These are phyloP conservation scores for Pseudodiploospora longispora DNA, from an alignment of 2,329 filamentous ascomycete species.

Conservation along the genomic window DNA sequence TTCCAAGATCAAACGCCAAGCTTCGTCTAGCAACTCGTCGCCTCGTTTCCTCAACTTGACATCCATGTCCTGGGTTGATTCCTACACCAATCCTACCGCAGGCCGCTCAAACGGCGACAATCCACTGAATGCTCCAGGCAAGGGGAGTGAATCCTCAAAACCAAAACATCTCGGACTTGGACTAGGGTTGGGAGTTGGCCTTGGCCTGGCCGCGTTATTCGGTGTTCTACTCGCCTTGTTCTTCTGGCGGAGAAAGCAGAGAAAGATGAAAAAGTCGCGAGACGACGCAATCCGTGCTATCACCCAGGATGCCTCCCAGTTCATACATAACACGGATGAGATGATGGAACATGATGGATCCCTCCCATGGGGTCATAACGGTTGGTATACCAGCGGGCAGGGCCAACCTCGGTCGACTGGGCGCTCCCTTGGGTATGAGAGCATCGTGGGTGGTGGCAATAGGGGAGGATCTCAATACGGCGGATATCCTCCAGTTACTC, in stretches of 20 bases:
- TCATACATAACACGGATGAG: slow-evolving; percentile 35
- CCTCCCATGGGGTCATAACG: slow-evolving; percentile 19
- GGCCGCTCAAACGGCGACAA: not conserved
- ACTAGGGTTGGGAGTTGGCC: slow-evolving; percentile 56
- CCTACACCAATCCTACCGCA: slow-evolving; percentile 39
- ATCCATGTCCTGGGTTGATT: slow-evolving; percentile 43
- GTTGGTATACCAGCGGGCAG: slow-evolving; percentile 39
- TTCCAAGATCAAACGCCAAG: slow-evolving; percentile 27
- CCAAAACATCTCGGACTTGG: slow-evolving; percentile 45
- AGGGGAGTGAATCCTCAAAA: slow-evolving; percentile 11
- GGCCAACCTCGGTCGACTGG: slow-evolving; percentile 30
- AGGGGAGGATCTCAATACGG: slow-evolving; percentile 5
- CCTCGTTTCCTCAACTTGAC: slow-evolving; percentile 50
- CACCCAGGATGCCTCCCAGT: slow-evolving; percentile 40
- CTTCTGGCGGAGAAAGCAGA: slow-evolving; percentile 40
- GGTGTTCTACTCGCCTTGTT: slow-evolving; percentile 39
- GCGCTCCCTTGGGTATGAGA: slow-evolving; percentile 41
- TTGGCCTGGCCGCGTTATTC: slow-evolving; percentile 40
- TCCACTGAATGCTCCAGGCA: slow-evolving; percentile 16
- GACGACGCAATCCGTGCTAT: slow-evolving; percentile 41
- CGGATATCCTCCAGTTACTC: slow-evolving; percentile 8
- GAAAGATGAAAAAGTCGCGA: slow-evolving; percentile 26
- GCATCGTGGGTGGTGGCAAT: slow-evolving; percentile 28
- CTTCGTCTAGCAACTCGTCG: slow-evolving; percentile 11
- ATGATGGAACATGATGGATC: slow-evolving; percentile 35